Conservation (phyloP, 192 early-diverging fungal genomes). For the Spizellomyces sp. region DNA sequence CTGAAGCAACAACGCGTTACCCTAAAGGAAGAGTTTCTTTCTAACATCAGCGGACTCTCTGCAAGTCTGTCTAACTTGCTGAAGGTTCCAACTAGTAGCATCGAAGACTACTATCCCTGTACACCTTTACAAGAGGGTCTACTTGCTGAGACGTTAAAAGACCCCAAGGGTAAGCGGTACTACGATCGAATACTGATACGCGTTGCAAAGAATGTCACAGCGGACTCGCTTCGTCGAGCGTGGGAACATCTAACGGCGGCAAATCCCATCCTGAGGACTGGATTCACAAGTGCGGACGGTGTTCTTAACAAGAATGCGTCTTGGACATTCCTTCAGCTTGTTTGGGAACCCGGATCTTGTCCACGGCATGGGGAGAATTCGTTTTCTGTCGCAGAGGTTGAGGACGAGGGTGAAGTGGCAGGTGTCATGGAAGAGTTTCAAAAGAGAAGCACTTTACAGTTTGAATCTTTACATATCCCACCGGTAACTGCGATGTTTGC, state of each 20-base stretch:
- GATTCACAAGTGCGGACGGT: constrained; percentile 2
- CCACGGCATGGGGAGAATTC: neutral
- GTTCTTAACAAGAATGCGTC: neutral
- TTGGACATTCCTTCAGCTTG: neutral
- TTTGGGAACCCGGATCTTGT: neutral
- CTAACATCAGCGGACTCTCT: neutral
- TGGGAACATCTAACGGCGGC: neutral
- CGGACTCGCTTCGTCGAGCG: neutral
- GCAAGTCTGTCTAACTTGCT: neutral
- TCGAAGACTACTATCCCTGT: constrained; percentile 22
- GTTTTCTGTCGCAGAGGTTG: neutral
- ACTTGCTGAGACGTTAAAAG: constrained; percentile 2
- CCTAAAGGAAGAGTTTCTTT: neutral
- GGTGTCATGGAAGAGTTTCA: neutral
- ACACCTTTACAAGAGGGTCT: constrained; percentile 35
- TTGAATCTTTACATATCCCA: neutral
- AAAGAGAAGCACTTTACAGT: neutral
- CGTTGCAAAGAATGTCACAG: neutral
- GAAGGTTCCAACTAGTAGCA: neutral
- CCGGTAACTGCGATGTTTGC: neutral
- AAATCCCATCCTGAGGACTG: constrained; percentile 10
- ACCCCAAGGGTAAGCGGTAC: neutral
- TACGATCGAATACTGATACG: constrained; percentile 8
- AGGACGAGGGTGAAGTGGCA: neutral
- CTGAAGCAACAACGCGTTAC: neutral